Conservation (phyloP, 2,329 filamentous ascomycete genomes). For the Sordariomycetes sp. region DNA sequence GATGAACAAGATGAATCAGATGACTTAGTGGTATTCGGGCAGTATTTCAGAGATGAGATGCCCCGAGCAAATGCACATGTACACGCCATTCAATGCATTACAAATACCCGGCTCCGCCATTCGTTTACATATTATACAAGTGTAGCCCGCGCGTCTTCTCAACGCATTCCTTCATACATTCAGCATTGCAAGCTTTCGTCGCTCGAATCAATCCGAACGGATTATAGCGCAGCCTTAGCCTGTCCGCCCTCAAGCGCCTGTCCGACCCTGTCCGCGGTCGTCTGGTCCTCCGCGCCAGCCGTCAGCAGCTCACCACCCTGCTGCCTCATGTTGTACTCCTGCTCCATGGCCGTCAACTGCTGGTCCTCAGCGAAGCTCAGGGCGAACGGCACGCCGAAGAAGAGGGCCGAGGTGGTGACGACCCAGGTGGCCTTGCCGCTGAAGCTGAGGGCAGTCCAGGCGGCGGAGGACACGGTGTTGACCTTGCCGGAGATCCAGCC, state of each 20-base stretch:
- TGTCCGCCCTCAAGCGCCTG: slow-evolving; percentile 31
- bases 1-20: no score
- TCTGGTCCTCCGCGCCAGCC: slow-evolving; percentile 28
- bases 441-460: slow-evolving; percentile 53
- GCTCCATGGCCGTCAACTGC: slow-evolving; percentile 94
- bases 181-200: no score
- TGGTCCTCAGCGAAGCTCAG: slow-evolving; percentile 93
- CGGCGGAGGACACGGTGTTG: slow-evolving; percentile 39
- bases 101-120: no score
- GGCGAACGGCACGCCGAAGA: slow-evolving; percentile 88
- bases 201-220: no score
- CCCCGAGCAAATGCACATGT: neutral
- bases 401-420: slow-evolving; percentile 76
- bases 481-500: slow-evolving; percentile 55
- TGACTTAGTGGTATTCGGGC: no score
- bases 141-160: neutral
- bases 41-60: no score
- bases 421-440: slow-evolving; percentile 87
- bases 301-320: slow-evolving; percentile 66
- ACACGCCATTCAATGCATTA: neutral
- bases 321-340: slow-evolving; percentile 94
- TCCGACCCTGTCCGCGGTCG: slow-evolving; percentile 39
- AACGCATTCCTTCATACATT: neutral
- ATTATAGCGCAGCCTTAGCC: slow-evolving; percentile 42
- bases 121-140: neutral